Evolutionary conservation across 2,329 filamentous ascomycete species (phyloP).

Genomic region (Pseudogymnoascus pannorum): DNA sequence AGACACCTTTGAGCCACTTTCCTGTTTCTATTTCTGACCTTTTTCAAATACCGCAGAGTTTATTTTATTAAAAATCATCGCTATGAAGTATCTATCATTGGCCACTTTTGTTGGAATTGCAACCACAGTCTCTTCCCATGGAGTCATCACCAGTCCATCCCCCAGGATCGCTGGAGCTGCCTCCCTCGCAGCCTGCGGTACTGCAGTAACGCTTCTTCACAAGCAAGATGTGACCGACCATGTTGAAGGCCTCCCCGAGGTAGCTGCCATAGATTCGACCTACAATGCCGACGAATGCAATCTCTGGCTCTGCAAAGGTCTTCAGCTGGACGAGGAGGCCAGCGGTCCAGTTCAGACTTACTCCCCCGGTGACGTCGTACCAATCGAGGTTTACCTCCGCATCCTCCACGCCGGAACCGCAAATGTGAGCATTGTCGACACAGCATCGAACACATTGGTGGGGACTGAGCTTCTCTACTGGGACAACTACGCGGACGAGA

Average conservation of each 20-base stretch:
- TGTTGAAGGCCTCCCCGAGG: constrained; percentile 30
- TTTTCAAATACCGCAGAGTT: neutral
- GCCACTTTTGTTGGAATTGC: constrained; percentile 14
- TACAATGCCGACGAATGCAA: constrained; percentile 28
- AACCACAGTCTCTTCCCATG: constrained; percentile 35
- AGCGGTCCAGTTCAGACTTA: constrained; percentile 35
- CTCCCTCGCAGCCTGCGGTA: constrained; percentile 38
- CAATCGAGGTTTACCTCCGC: constrained; percentile 34
- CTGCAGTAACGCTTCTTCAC: constrained; percentile 33
- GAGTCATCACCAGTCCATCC: constrained; percentile 36
- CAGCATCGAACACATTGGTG: constrained; percentile 41
- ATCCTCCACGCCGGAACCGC: constrained; percentile 46
- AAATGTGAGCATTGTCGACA: constrained; percentile 48
- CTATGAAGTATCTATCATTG: neutral
- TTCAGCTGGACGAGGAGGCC: constrained; percentile 38
- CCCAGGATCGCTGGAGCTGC: constrained; percentile 37
- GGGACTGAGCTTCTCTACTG: constrained; percentile 40
- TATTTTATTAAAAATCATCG: neutral
- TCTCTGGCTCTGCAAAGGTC: constrained; percentile 41
- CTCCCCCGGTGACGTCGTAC: constrained; percentile 36
- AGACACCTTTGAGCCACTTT: neutral
- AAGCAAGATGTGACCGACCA: constrained; percentile 26
- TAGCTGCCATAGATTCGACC: constrained; percentile 30
- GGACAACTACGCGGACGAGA: constrained; percentile 42
- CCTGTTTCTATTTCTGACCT: neutral